Conservation (phyloP, 306 rosid species). For the Carpinus viminea region DNA sequence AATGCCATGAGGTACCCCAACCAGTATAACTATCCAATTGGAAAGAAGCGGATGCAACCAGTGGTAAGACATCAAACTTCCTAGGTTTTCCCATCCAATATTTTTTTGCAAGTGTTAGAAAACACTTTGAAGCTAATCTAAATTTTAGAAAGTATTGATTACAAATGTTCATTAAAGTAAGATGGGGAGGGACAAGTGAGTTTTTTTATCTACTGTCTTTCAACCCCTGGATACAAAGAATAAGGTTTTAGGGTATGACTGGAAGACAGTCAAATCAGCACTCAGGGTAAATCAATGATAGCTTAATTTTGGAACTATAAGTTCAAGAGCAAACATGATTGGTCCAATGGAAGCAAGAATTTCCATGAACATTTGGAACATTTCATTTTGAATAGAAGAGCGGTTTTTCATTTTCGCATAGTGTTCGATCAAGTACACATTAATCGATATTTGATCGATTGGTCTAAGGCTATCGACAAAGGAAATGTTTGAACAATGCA, state of each 20-base stretch:
- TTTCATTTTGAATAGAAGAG: too few relatives aligned
- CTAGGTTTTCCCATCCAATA: neutral
- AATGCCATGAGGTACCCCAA: conserved; percentile 69
- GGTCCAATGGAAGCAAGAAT: too few relatives aligned
- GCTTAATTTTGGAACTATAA: neutral
- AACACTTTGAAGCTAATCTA: neutral
- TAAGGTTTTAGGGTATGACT: neutral
- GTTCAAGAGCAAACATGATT: neutral
- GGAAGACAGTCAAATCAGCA: neutral
- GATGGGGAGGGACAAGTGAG: too few relatives aligned
- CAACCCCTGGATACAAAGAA: neutral
- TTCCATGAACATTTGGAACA: too few relatives aligned
- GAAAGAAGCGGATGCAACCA: conserved; percentile 90
- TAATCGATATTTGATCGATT: too few relatives aligned
- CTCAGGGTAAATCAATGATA: neutral
- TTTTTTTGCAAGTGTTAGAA: neutral
- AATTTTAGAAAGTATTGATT: neutral
- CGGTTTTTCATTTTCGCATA: too few relatives aligned
- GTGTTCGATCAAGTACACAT: too few relatives aligned
- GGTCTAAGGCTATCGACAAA: too few relatives aligned
- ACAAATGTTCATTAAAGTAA: too few relatives aligned
- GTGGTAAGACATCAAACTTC: conserved; percentile 47
- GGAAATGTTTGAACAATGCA: neutral
- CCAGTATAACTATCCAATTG: conserved; percentile 72
- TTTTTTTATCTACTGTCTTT: neutral